phyloP scores from a whole-genome alignment of 495 filamentous ascomycete genomes.

The Chaetomium tenue region DNA sequence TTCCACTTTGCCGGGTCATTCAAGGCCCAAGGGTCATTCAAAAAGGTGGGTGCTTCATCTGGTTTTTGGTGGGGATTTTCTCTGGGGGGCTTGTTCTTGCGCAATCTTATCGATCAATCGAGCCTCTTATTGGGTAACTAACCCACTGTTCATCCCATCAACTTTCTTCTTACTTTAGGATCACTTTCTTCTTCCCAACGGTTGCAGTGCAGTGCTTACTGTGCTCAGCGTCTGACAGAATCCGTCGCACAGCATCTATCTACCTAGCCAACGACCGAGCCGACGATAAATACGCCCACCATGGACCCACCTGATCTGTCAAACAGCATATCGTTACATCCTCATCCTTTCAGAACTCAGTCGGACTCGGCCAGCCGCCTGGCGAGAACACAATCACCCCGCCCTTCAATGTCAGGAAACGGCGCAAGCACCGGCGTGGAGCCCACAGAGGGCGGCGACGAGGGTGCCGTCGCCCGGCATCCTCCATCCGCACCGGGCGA shows the following conservation, averaged over 20 bases:
- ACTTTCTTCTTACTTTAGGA: background rate
- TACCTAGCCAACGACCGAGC: background rate
- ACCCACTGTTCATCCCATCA: slow-evolving; percentile 10
- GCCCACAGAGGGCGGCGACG: slow-evolving; percentile 44
- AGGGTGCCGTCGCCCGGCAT: slow-evolving; percentile 49
- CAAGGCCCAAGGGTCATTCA: background rate
- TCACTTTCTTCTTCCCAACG: no score
- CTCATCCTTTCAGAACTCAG: slow-evolving; percentile 50
- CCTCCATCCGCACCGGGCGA: slow-evolving; percentile 43
- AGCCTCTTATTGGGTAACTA: background rate
- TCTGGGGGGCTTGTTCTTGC: background rate
- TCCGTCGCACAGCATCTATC: background rate
- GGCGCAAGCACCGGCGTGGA: slow-evolving; percentile 46
- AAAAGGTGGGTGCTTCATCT: slow-evolving; percentile 16
- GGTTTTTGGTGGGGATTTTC: background rate
- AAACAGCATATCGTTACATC: slow-evolving; percentile 45
- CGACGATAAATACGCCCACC: background rate
- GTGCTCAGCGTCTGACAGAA: background rate
- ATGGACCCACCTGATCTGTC: slow-evolving; percentile 40
- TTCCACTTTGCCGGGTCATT: background rate
- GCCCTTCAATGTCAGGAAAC: slow-evolving; percentile 30
- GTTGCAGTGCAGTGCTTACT: no score
- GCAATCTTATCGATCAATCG: slow-evolving; percentile 12
- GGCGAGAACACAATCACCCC: slow-evolving; percentile 12
- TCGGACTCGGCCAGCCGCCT: slow-evolving; percentile 33